phyloP scores from a whole-genome alignment of 306 rosid genomes.

The Pterocarpus macrocarpus region DNA sequence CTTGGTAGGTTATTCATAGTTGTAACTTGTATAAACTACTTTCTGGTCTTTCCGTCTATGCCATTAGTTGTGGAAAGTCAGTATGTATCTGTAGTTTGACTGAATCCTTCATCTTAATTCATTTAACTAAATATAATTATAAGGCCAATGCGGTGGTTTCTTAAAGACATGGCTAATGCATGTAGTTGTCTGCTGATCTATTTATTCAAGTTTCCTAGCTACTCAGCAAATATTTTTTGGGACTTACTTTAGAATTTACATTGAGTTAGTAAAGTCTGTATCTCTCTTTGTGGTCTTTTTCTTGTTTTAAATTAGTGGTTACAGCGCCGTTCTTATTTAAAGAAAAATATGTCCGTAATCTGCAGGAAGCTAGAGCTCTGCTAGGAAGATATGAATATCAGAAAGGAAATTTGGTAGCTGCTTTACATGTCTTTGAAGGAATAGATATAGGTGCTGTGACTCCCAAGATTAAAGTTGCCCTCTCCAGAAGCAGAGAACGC shows the following conservation, averaged over 20 bases:
- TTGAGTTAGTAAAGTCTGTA: background rate
- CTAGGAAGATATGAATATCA: slow-evolving; percentile 93
- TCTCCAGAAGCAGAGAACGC: slow-evolving; percentile 65
- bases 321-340: slow-evolving; percentile 19
- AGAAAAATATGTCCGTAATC: slow-evolving; percentile 37
- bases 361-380: slow-evolving; percentile 96
- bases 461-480: slow-evolving; percentile 75
- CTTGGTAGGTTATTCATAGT: slow-evolving; percentile 7
- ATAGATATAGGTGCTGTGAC: slow-evolving; percentile 72
- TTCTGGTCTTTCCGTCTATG: slow-evolving; percentile 28
- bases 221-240: background rate
- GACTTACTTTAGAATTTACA: background rate
- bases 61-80: slow-evolving; percentile 1
- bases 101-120: background rate
- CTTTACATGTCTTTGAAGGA: slow-evolving; percentile 89
- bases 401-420: slow-evolving; percentile 92
- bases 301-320: slow-evolving; percentile 24
- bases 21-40: slow-evolving; percentile 1
- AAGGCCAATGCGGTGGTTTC: slow-evolving; percentile 27
- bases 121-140: background rate
- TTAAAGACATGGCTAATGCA: slow-evolving; percentile 16
- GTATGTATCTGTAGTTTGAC: slow-evolving; percentile 3
- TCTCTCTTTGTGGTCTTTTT: background rate
- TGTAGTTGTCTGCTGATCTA: slow-evolving; percentile 8
- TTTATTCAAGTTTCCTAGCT: slow-evolving; percentile 1